phyloP scores from a whole-genome alignment of 768 basidiomycete genomes.

The Termitomyces sp. region DNA sequence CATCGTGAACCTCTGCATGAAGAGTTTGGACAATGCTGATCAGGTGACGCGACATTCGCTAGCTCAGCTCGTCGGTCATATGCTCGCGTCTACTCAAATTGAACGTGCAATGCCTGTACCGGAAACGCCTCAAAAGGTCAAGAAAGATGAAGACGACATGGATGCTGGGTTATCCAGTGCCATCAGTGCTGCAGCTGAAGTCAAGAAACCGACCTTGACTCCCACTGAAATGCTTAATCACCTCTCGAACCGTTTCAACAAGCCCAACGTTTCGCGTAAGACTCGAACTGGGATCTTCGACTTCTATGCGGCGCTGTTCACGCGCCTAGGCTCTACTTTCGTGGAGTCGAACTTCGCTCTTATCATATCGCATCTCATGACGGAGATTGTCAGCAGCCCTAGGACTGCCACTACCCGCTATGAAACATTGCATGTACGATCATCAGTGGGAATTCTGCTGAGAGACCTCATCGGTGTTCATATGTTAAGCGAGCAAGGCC shows the following conservation, averaged over 20 bases:
- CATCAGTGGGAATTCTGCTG: slow-evolving; percentile 72
- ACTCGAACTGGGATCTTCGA: slow-evolving; percentile 86
- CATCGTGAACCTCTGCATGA: slow-evolving; percentile 64
- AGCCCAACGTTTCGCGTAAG: slow-evolving; percentile 61
- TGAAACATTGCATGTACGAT: slow-evolving; percentile 71
- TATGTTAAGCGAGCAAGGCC: slow-evolving; percentile 91
- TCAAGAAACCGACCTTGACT: slow-evolving; percentile 66
- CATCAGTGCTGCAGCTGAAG: slow-evolving; percentile 47
- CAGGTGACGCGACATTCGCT: slow-evolving; percentile 80
- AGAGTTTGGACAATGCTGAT: slow-evolving; percentile 79
- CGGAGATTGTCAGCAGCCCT: slow-evolving; percentile 67
- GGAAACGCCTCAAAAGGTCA: slow-evolving; percentile 55
- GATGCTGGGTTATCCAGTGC: slow-evolving; percentile 51
- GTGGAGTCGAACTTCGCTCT: slow-evolving; percentile 82
- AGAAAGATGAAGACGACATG: slow-evolving; percentile 61
- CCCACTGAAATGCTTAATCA: slow-evolving; percentile 80
- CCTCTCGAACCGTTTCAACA: slow-evolving; percentile 82
- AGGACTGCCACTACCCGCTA: slow-evolving; percentile 59
- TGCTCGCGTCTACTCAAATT: slow-evolving; percentile 82
- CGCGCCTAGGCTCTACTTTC: slow-evolving; percentile 70
- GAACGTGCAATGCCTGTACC: slow-evolving; percentile 47
- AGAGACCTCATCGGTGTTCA: slow-evolving; percentile 86
- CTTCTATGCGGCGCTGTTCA: slow-evolving; percentile 78
- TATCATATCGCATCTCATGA: slow-evolving; percentile 75
- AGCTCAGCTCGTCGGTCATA: slow-evolving; percentile 76